These are phyloP conservation scores for Sphaceloma murrayae DNA, from an alignment of 2,329 filamentous ascomycete species.

Conservation along the genomic window DNA sequence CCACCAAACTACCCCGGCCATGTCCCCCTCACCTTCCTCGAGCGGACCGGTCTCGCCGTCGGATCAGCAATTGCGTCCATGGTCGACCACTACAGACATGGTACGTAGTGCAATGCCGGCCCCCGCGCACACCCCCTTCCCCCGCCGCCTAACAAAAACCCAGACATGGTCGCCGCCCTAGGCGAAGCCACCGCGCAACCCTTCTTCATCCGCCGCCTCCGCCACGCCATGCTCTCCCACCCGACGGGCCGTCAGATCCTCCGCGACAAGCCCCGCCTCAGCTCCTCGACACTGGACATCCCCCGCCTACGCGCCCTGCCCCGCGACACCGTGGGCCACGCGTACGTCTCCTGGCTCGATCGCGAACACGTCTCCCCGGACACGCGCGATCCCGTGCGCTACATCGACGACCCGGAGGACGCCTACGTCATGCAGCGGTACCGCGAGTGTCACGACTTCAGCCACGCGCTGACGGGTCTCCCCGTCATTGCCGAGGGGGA, in stretches of 20 bases:
- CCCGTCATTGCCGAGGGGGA: slow-evolving; percentile 92
- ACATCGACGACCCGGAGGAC: slow-evolving; percentile 90
- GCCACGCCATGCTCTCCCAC: slow-evolving; percentile 77
- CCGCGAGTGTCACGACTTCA: slow-evolving; percentile 95
- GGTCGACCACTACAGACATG: slow-evolving; percentile 69
- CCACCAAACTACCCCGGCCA: slow-evolving; percentile 84
- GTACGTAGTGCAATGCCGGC: slow-evolving; percentile 37
- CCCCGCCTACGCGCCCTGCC: slow-evolving; percentile 62
- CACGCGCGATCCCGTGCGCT: slow-evolving; percentile 70
- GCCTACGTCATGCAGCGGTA: slow-evolving; percentile 99
- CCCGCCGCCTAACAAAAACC: neutral
- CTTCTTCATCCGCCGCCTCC: slow-evolving; percentile 88
- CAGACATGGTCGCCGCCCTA: slow-evolving; percentile 88
- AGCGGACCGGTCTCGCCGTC: slow-evolving; percentile 61
- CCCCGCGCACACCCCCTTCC: neutral
- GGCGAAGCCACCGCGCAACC: slow-evolving; percentile 91
- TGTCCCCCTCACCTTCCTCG: slow-evolving; percentile 71
- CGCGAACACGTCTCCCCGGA: slow-evolving; percentile 88
- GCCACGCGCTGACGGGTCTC: slow-evolving; percentile 85
- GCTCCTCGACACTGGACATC: slow-evolving; percentile 59
- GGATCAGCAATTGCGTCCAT: slow-evolving; percentile 52
- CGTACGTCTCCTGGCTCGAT: slow-evolving; percentile 87
- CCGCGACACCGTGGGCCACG: slow-evolving; percentile 62
- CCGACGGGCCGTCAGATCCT: slow-evolving; percentile 85
- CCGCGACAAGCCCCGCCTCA: slow-evolving; percentile 79